A percentile compares a stretch with the other conserved stretches of the same genome.
Evolutionary conservation across 257 asterid species (phyloP).

Genomic region (Jacaranda mimosifolia): DNA sequence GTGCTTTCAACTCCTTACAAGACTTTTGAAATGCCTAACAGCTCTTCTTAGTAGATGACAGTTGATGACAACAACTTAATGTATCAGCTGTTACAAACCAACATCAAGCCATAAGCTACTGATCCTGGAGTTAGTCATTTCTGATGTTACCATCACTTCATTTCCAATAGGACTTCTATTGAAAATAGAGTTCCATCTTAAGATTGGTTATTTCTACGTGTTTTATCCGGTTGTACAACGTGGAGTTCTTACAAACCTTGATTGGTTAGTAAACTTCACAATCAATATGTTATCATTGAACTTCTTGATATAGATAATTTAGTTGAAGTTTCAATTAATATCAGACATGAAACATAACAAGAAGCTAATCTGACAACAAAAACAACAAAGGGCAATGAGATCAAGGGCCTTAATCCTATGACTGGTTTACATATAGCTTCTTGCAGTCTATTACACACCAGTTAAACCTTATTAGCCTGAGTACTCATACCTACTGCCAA

Average conservation of each 20-base stretch:
- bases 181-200: not conserved
- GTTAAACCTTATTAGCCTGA: not conserved
- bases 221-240: not conserved
- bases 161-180: not conserved
- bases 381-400: not conserved
- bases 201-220: not conserved
- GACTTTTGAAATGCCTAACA: not conserved
- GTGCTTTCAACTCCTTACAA: not conserved
- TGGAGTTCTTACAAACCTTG: not conserved
- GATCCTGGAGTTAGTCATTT: not conserved
- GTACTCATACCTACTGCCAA: too few relatives aligned
- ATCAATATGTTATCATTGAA: not conserved
- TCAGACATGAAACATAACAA: not conserved
- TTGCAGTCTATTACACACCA: not conserved
- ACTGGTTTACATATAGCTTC: not conserved
- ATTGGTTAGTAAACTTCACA: not conserved
- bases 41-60: not conserved
- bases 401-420: not conserved
- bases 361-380: not conserved
- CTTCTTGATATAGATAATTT: not conserved
- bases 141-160: not conserved
- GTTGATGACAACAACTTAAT: not conserved
- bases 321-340: slow-evolving; percentile 1
- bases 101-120: slow-evolving; percentile 16
- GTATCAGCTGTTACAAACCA: not conserved